Conservation (phyloP, 23 red algal genomes). For the Gracilaria caudata region DNA sequence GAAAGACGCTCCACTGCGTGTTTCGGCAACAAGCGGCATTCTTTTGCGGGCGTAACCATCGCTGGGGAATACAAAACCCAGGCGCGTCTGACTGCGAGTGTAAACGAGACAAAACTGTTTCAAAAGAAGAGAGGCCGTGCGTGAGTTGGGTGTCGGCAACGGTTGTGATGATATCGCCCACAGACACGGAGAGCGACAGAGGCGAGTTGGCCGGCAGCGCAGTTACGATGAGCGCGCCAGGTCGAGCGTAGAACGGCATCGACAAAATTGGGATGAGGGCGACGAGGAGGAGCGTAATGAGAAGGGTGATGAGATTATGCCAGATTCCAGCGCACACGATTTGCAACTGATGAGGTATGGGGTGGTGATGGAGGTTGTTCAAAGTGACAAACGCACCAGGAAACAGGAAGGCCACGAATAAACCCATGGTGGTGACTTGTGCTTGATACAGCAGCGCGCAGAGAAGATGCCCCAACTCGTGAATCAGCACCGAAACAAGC, state of each 20-base stretch:
- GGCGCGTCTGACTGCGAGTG: background rate
- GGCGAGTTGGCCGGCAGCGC: slow-evolving; percentile 23
- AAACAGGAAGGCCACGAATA: slow-evolving; percentile 65
- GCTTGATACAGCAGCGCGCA: slow-evolving; percentile 42
- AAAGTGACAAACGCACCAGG: slow-evolving; percentile 77
- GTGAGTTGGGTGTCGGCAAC: background rate
- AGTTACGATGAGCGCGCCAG: slow-evolving; percentile 41
- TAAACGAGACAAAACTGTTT: background rate
- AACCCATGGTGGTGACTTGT: slow-evolving; percentile 46
- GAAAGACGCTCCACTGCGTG: background rate
- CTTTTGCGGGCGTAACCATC: slow-evolving; percentile 1
- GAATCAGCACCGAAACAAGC: slow-evolving; percentile 38
- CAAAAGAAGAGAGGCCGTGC: background rate
- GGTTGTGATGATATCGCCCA: slow-evolving; percentile 47
- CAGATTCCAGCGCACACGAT: slow-evolving; percentile 76
- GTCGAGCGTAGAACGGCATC: background rate
- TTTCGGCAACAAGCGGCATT: slow-evolving; percentile 8
- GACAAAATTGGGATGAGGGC: slow-evolving; percentile 29
- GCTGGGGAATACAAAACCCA: slow-evolving; percentile 59
- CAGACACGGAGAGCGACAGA: background rate
- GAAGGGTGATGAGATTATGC: slow-evolving; percentile 54
- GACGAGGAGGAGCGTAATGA: background rate
- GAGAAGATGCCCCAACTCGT: slow-evolving; percentile 78
- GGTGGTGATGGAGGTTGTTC: background rate
- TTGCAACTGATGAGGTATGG: slow-evolving; percentile 13